Percentiles rank a stretch among this genome's conserved stretches.
Evolutionary conservation across 1,284 basidiomycete genomes (phyloP).

Genomic region (Anthracocystis panici-leucophaei): DNA sequence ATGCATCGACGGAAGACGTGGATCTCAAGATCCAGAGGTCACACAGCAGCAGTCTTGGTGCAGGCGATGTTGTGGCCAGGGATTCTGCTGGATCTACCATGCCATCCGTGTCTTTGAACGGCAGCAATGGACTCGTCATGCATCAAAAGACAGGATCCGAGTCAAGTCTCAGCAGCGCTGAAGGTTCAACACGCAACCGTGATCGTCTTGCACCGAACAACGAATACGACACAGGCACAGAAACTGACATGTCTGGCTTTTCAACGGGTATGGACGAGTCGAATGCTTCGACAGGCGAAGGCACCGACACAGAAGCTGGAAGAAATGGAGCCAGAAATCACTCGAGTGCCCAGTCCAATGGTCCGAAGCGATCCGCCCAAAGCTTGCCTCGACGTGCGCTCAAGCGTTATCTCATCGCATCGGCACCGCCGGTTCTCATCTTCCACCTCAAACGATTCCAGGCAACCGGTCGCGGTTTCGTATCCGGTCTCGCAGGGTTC

Average conservation of each 20-base stretch:
- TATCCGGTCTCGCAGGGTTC: constrained; percentile 71
- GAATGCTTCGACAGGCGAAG: constrained; percentile 37
- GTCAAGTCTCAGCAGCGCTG: constrained; percentile 43
- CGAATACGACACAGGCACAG: constrained; percentile 50
- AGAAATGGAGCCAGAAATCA: constrained; percentile 3
- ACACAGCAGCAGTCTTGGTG: constrained; percentile 7
- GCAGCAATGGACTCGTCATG: constrained; percentile 17
- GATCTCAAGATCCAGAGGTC: constrained; percentile 11
- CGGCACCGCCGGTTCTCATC: constrained; percentile 86
- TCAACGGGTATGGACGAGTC: constrained; percentile 45
- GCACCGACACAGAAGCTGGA: constrained; percentile 41
- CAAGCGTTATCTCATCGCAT: constrained; percentile 90
- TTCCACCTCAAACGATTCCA: constrained; percentile 95
- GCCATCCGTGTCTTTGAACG: constrained; percentile 3
- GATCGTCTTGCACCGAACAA: constrained; percentile 16
- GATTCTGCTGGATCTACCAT: constrained; percentile 19
- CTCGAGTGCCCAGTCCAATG: constrained; percentile 9
- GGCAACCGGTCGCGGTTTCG: constrained; percentile 66
- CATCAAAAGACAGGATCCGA: constrained; percentile 24
- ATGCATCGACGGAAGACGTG: constrained; percentile 16
- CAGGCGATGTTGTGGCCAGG: constrained; percentile 15
- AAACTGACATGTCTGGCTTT: constrained; percentile 49
- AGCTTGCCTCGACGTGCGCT: constrained; percentile 83
- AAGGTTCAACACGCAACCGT: constrained; percentile 9
- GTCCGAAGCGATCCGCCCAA: constrained; percentile 55